phyloP scores from a whole-genome alignment of 306 rosid species.

The Hippophae tibetana region DNA sequence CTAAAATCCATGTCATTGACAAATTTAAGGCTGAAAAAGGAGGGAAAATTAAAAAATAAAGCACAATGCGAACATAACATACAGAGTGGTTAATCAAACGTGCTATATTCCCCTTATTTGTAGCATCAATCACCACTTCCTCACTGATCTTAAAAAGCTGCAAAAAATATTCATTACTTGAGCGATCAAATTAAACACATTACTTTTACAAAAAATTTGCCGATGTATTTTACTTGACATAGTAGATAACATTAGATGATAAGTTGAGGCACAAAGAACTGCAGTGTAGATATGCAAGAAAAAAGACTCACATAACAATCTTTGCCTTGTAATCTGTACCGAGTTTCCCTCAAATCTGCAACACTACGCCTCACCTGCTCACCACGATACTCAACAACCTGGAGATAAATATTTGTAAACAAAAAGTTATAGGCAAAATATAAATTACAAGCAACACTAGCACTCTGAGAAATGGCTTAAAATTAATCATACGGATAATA shows the following conservation, averaged over 20 bases:
- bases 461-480: no score
- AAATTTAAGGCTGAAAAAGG: not conserved
- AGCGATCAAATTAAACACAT: constrained; percentile 9
- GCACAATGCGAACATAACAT: constrained; percentile 18
- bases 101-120: constrained; percentile 72
- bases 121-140: constrained; percentile 86
- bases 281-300: not conserved
- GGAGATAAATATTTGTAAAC: constrained; percentile 9
- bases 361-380: constrained; percentile 76
- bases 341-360: constrained; percentile 81
- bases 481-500: not conserved
- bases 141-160: constrained; percentile 99
- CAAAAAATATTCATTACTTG: constrained; percentile 23
- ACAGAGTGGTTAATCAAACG: constrained; percentile 95
- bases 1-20: not conserved
- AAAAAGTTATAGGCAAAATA: constrained; percentile 1
- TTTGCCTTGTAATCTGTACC: constrained; percentile 69
- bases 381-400: constrained; percentile 95
- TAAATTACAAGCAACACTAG: not conserved
- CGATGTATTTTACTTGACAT: not conserved
- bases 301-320: constrained; percentile 79
- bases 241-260: no score
- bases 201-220: not conserved
- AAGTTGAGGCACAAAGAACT: constrained; percentile 2
- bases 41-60: no score